These are phyloP conservation scores for Ceratocystis harringtonii DNA, from an alignment of 2,329 filamentous ascomycete species.

Conservation along the genomic window DNA sequence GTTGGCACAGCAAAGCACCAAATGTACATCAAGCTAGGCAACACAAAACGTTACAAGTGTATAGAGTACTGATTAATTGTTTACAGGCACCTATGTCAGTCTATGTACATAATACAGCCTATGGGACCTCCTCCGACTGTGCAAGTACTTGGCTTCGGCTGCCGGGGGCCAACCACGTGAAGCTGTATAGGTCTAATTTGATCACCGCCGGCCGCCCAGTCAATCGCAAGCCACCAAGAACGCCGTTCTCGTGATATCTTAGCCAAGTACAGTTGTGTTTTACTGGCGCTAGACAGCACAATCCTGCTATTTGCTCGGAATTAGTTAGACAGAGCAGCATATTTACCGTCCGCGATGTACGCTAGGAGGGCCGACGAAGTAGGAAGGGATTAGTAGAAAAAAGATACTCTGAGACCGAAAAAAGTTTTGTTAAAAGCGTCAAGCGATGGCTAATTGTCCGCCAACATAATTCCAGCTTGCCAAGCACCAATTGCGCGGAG, in stretches of 20 bases:
- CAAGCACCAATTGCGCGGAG: neutral
- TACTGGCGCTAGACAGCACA: neutral
- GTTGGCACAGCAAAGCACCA: neutral
- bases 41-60: neutral
- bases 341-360: too few relatives aligned
- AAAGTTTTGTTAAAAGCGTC: neutral
- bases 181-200: neutral
- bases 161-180: neutral
- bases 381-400: neutral
- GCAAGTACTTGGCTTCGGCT: neutral
- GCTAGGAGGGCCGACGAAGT: neutral
- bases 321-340: neutral
- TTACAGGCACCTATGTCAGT: neutral
- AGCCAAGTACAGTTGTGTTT: neutral
- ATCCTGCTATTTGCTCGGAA: neutral
- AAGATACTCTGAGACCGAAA: neutral
- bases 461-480: too few relatives aligned
- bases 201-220: neutral
- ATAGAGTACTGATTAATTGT: neutral
- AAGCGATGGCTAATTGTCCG: too few relatives aligned
- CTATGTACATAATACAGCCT: neutral
- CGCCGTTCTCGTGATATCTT: too few relatives aligned
- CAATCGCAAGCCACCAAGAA: too few relatives aligned
- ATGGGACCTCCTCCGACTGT: neutral
- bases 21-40: neutral